Evolutionary conservation across 768 basidiomycete genomes (phyloP).

Genomic region (Dentipellis sp.): DNA sequence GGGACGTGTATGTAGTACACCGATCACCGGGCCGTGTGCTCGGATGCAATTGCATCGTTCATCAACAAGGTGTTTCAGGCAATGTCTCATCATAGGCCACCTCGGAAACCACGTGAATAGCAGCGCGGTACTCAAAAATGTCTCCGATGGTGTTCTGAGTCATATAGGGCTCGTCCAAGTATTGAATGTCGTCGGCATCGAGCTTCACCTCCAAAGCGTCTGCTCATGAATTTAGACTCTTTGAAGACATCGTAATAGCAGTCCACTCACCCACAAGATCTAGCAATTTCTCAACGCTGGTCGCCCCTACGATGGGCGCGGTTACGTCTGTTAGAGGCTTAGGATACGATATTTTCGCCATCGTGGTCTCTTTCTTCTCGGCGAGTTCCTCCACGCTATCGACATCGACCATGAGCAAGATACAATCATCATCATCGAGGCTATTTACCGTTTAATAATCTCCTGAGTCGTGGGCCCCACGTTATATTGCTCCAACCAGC

Average conservation of each 20-base stretch:
- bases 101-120: too few relatives aligned
- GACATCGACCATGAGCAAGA: not conserved
- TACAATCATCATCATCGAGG: not conserved
- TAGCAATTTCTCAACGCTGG: slow-evolving; percentile 3
- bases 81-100: too few relatives aligned
- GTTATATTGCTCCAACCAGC: too few relatives aligned
- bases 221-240: not conserved
- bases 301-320: slow-evolving; percentile 27
- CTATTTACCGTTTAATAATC: not conserved
- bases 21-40: too few relatives aligned
- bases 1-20: too few relatives aligned
- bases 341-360: slow-evolving; percentile 29
- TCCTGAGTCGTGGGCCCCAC: not conserved
- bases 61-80: too few relatives aligned
- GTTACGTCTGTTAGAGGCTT: not conserved
- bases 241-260: too few relatives aligned
- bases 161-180: slow-evolving; percentile 1
- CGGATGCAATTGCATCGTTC: too few relatives aligned
- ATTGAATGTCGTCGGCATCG: not conserved
- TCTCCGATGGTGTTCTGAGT: not conserved
- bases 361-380: slow-evolving; percentile 27
- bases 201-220: not conserved
- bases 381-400: slow-evolving; percentile 29
- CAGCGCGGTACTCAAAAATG: not conserved
- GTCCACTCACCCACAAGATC: not conserved